Base-by-base conservation (phyloP, 2,329 filamentous ascomycete species). In the Penicillium sp. region DNA sequence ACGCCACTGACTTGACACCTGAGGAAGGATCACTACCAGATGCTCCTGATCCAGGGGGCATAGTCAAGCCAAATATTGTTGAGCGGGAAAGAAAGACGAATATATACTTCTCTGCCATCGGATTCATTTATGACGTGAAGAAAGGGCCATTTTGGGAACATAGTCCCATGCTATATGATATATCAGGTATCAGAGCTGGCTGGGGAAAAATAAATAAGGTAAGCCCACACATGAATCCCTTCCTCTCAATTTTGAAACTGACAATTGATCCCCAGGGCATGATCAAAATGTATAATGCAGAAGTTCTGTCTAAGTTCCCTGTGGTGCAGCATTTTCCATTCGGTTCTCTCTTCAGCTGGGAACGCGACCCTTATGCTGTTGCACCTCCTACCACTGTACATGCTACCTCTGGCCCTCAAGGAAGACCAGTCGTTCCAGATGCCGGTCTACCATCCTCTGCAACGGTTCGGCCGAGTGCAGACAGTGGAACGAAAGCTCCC, bases 251-350 rank as follows among this genome's bases (percentile, higher is more conserved):
- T 29, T 11, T 16, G n/a, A 21, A 33, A 31, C 52, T 59, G 16
- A 55, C 26, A 21, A 21, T 29, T 29, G 18, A 37, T 5, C 6
- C 34, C 2, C 21, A 89, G 87, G 94, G 94, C 48, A 97, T 99
- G 94, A 86, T 99, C 67, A 99, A 97, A 76, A 99, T 99, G 94
- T 99, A 93, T 77, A 92, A 95, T 63, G 94, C 91, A 16, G 94
- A 99, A 77, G 94, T 99, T 3, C 80, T 99, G 13, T 91, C 90
- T 34, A 99, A 99, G 73, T 97, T 97, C 69, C 94, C 94, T 2
- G 94, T 99, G 2, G 91, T 99, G n/a, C 94, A 99, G 75, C 94
- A 99, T 74, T 97, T 94, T 63, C 84, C 83, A 2, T 93, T 94
- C 62, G 90, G 90, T 23, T 88, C 87, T 5, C 77, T 94, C n/a